Conservation (phyloP, 1,139 yeast species). For the Zygosaccharomyces sapae region DNA sequence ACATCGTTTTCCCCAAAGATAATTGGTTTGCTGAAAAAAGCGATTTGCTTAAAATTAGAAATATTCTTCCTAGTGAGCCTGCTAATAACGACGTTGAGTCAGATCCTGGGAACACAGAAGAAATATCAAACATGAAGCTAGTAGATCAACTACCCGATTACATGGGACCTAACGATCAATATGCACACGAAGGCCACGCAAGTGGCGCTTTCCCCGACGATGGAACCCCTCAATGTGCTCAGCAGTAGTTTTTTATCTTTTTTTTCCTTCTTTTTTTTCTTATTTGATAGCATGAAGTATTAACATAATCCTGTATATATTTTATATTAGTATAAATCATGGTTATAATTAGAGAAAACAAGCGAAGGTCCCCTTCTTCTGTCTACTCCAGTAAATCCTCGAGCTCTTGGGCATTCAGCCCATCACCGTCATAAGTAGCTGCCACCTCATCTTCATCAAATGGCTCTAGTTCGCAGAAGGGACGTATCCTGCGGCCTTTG, state of each 20-base stretch:
- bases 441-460: slow-evolving; percentile 7
- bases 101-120: slow-evolving; percentile 27
- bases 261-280: too few relatives aligned
- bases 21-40: slow-evolving; percentile 70
- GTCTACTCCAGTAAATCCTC: slow-evolving; percentile 13
- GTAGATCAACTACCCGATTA: slow-evolving; percentile 25
- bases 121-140: slow-evolving; percentile 17
- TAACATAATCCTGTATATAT: slow-evolving; percentile 12
- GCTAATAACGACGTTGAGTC: slow-evolving; percentile 6
- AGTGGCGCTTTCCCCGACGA: slow-evolving; percentile 8
- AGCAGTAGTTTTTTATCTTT: slow-evolving; percentile 21
- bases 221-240: slow-evolving; percentile 30
- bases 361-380: too few relatives aligned
- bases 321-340: slow-evolving; percentile 9
- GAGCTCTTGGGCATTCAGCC: slow-evolving; percentile 18
- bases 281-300: slow-evolving; percentile 1
- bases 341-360: slow-evolving; percentile 5
- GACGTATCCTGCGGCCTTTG: neutral
- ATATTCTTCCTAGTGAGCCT: slow-evolving; percentile 48
- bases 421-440: slow-evolving; percentile 17
- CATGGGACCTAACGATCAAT: slow-evolving; percentile 9
- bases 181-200: slow-evolving; percentile 7
- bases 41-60: slow-evolving; percentile 51
- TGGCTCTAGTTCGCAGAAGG: slow-evolving; percentile 19
- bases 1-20: slow-evolving; percentile 79